phyloP scores from a whole-genome alignment of 108 stramenopile genomes.

The Schizochytrium sp. region DNA sequence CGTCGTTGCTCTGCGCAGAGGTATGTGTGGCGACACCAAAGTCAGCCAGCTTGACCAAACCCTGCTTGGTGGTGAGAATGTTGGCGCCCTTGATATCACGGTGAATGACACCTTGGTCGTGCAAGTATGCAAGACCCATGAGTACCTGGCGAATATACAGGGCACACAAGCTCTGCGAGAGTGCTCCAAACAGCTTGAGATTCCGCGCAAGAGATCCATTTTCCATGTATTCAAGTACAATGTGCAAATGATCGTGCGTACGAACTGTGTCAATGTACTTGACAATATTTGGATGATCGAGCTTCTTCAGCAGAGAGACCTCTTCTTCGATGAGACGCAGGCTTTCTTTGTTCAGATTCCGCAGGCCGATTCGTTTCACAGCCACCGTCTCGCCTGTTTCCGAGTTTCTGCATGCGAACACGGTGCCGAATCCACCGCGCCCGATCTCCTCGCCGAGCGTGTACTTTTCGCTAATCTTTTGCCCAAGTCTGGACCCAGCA shows the following conservation, averaged over 20 bases:
- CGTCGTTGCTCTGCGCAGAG: constrained; percentile 22
- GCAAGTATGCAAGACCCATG: constrained; percentile 45
- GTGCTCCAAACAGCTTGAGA: constrained; percentile 38
- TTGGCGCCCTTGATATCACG: constrained; percentile 59
- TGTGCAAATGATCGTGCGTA: constrained; percentile 30
- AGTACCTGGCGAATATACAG: constrained; percentile 51
- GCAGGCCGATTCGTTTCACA: constrained; percentile 39
- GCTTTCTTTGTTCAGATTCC: constrained; percentile 30
- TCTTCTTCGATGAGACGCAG: constrained; percentile 32
- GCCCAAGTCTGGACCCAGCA: neutral
- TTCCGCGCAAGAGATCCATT: constrained; percentile 17
- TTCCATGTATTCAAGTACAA: constrained; percentile 53
- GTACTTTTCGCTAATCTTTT: neutral
- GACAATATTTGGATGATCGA: constrained; percentile 56
- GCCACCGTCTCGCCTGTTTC: constrained; percentile 44
- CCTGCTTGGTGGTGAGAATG: constrained; percentile 43
- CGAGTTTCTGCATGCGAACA: constrained; percentile 44
- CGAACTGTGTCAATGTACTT: constrained; percentile 49
- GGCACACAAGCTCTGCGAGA: constrained; percentile 47
- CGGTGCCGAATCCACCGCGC: constrained; percentile 44
- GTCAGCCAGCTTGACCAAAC: constrained; percentile 40
- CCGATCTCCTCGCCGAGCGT: constrained; percentile 44
- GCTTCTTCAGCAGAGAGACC: constrained; percentile 50
- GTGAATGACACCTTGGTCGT: constrained; percentile 56
- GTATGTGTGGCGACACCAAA: constrained; percentile 35